Evolutionary conservation across 768 basidiomycete species (phyloP).

Genomic region (Mycena maculata): DNA sequence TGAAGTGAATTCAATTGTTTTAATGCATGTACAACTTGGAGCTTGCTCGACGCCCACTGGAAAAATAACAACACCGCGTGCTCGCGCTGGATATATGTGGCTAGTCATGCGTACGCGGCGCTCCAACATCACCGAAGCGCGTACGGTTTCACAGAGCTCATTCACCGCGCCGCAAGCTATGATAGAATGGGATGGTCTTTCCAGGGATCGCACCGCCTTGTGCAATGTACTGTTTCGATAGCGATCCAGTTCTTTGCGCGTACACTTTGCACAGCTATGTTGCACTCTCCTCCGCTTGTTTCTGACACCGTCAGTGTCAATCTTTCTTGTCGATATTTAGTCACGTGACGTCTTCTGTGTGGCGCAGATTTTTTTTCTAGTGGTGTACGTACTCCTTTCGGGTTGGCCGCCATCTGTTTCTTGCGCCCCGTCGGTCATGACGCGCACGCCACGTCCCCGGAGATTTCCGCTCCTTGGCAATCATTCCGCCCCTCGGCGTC

Average conservation of each 20-base stretch:
- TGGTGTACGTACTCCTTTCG: no score
- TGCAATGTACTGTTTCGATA: neutral
- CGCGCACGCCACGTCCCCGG: neutral
- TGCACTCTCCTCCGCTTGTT: neutral
- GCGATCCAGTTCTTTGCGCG: neutral
- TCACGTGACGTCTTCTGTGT: conserved; percentile 10
- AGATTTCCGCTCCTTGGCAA: neutral
- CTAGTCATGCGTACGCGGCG: neutral
- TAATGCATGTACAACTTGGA: neutral
- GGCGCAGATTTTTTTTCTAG: conserved; percentile 2
- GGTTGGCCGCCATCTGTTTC: neutral
- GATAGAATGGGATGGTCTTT: no score
- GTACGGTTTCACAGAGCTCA: no score
- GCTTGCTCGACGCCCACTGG: neutral
- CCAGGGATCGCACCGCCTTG: no score
- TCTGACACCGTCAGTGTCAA: no score
- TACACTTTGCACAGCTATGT: neutral
- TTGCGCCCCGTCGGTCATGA: neutral
- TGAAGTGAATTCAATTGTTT: conserved; percentile 10
- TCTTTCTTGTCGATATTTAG: no score
- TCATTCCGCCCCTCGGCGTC: no score
- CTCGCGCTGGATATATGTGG: neutral
- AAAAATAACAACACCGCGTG: conserved; percentile 1
- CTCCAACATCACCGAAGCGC: neutral
- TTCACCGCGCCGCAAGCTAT: no score